Evolutionary conservation across 2,329 filamentous ascomycete species (phyloP).

Genomic region (Periconia macrospinosa): DNA sequence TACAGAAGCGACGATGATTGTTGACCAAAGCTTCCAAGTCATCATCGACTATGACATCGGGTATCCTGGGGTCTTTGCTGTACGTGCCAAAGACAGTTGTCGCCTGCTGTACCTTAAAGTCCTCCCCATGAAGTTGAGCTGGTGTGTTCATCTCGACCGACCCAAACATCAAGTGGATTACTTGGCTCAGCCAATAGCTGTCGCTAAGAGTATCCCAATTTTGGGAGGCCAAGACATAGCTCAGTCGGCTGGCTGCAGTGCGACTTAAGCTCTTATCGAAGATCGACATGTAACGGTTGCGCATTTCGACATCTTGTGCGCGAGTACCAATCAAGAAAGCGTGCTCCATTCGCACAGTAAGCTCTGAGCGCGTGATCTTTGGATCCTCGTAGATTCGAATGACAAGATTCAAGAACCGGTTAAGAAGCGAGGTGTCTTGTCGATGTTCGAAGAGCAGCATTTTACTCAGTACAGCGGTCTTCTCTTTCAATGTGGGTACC

Average conservation of each 20-base stretch:
- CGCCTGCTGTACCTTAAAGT: conserved; percentile 76
- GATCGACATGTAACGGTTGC: conserved; percentile 93
- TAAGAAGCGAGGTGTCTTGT: conserved; percentile 79
- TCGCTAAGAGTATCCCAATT: conserved; percentile 97
- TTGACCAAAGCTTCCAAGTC: conserved; percentile 78
- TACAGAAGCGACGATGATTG: conserved; percentile 79
- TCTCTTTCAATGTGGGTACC: conserved; percentile 97
- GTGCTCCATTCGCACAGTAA: conserved; percentile 96
- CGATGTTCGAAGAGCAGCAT: conserved; percentile 95
- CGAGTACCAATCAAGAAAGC: conserved; percentile 95
- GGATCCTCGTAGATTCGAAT: conserved; percentile 98
- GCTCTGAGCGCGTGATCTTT: conserved; percentile 89
- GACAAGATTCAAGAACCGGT: conserved; percentile 91
- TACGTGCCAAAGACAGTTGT: conserved; percentile 75
- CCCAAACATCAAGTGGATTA: conserved; percentile 88
- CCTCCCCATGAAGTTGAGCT: conserved; percentile 77
- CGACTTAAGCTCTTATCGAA: conserved; percentile 95
- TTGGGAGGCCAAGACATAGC: conserved; percentile 86
- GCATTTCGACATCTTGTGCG: conserved; percentile 93
- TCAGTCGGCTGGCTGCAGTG: conserved; percentile 82
- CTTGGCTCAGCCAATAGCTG: conserved; percentile 96
- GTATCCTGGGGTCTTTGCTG: conserved; percentile 66
- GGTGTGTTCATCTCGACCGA: conserved; percentile 83
- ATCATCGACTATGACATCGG: conserved; percentile 74
- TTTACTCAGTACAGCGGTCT: conserved; percentile 97